Evolutionary conservation across 2,329 filamentous ascomycete species (phyloP), one percentile per base, ranked within the genome.

Genomic region (Colletotrichum chlorophyti): DNA sequence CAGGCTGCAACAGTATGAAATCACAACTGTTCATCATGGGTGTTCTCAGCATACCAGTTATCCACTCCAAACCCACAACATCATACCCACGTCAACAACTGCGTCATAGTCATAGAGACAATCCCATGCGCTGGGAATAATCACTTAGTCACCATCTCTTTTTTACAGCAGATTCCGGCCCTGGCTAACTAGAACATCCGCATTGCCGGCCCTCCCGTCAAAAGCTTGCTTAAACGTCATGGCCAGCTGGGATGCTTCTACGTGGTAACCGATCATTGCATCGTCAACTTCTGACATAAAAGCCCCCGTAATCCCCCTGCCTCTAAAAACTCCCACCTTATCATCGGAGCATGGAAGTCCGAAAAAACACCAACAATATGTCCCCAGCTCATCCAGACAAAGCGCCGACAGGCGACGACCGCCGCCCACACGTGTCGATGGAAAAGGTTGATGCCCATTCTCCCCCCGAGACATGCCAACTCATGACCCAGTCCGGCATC

Each of bases 31-130:
- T 27, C 10, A 12, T n/a, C n/a, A n/a, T n/a, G n/a, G n/a, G n/a
- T n/a, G n/a, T n/a, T n/a, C n/a, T n/a, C n/a, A n/a, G n/a, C n/a
- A n/a, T n/a, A n/a, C n/a, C n/a, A n/a, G n/a, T n/a, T 40, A 19
- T 32, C 32, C 46, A 49, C 46, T 42, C 15, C 19, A 14, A 21
- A 2, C 17, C 27, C 35, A 27, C 21, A 51, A 19, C 19, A 42
- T 42, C 37, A 35, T 52, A 14, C 10, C 26, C n/a, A 43, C 49
- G 49, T 43, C 49, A 52, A 17, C 24, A 29, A 17, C 7, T n/a
- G n/a, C 27, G 17, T 23, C 26, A 45, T 32, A 14, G 19, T 32
- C 17, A 29, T 10, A 11, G 15, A n/a, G 7, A 6, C 35, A 21
- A 11, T 32, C 23, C 12, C 4, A 12, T 15, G 27, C 11, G 24